A percentile compares a stretch with the other conserved stretches of the same genome.
phyloP scores from a whole-genome alignment of 768 basidiomycete species.

The Wakefieldia striispora region DNA sequence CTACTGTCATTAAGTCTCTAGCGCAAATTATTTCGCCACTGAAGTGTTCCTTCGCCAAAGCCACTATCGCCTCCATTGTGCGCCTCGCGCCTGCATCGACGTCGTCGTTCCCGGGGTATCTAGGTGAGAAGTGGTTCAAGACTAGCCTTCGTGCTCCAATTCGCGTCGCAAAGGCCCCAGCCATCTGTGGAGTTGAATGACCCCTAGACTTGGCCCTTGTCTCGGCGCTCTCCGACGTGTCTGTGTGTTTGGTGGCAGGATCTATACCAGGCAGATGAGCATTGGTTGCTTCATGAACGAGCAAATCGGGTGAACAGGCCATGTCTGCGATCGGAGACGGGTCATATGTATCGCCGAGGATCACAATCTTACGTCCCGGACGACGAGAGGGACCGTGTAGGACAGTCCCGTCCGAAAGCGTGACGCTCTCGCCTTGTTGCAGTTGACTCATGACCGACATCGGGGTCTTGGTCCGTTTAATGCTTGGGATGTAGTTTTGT shows the following conservation, averaged over 20 bases:
- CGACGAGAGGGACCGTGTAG: conserved; percentile 65
- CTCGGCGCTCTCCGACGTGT: conserved; percentile 63
- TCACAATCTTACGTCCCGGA: conserved; percentile 71
- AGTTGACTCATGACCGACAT: conserved; percentile 65
- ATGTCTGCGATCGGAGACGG: conserved; percentile 63
- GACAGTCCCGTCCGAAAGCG: conserved; percentile 68
- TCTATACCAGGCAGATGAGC: conserved; percentile 73
- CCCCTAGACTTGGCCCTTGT: conserved; percentile 69
- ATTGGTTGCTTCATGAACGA: conserved; percentile 91
- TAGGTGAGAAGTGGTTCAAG: conserved; percentile 83
- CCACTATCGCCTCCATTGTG: conserved; percentile 63
- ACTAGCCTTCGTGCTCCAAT: conserved; percentile 62
- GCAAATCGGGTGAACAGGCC: conserved; percentile 63
- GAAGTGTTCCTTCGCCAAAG: conserved; percentile 53
- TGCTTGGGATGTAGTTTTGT: conserved; percentile 58
- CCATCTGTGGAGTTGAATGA: conserved; percentile 92
- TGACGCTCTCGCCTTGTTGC: conserved; percentile 61
- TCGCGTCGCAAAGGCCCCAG: conserved; percentile 71
- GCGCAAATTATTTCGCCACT: conserved; percentile 64
- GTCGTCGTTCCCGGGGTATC: conserved; percentile 70
- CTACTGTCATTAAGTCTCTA: conserved; percentile 70
- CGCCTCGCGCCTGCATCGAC: conserved; percentile 43
- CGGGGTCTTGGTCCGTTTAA: conserved; percentile 68
- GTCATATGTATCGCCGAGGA: conserved; percentile 85
- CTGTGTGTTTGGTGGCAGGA: conserved; percentile 52